These are phyloP conservation scores for Epichloe bromicola DNA, from an alignment of 2,329 filamentous ascomycete genomes.

Conservation along the genomic window DNA sequence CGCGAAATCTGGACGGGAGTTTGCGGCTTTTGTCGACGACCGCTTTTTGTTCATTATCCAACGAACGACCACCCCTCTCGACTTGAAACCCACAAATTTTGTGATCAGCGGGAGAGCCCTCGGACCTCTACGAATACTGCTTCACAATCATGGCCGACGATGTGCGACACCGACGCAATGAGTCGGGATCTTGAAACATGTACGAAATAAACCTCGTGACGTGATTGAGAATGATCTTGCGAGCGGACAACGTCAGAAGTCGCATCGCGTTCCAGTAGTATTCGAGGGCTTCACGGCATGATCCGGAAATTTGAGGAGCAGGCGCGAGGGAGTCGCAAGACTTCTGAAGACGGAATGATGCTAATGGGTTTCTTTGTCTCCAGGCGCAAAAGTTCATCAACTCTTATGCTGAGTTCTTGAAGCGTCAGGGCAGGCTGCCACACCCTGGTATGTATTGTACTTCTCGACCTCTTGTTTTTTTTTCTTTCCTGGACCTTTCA, in stretches of 20 bases:
- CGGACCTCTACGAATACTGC: not conserved
- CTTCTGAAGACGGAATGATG: slow-evolving; percentile 63
- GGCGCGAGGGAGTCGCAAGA: slow-evolving; percentile 62
- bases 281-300: slow-evolving; percentile 7
- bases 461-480: too few relatives aligned
- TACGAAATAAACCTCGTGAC: not conserved
- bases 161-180: not conserved
- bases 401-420: slow-evolving; percentile 78
- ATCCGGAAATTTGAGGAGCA: slow-evolving; percentile 37
- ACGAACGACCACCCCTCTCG: not conserved
- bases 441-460: slow-evolving; percentile 58
- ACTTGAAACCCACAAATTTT: slow-evolving; percentile 4
- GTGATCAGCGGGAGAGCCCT: not conserved
- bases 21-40: not conserved
- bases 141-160: not conserved
- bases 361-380: slow-evolving; percentile 43
- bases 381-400: slow-evolving; percentile 83
- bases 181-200: not conserved
- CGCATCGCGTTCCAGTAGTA: slow-evolving; percentile 2
- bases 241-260: not conserved
- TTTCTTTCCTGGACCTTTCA: too few relatives aligned
- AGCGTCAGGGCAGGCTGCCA: slow-evolving; percentile 86
- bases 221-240: not conserved
- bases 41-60: not conserved
- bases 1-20: not conserved